A percentile compares a stretch with the other conserved stretches of the same genome.
Conservation (phyloP, 2,329 filamentous ascomycete genomes). For the Trichoderma brevicompactum region DNA sequence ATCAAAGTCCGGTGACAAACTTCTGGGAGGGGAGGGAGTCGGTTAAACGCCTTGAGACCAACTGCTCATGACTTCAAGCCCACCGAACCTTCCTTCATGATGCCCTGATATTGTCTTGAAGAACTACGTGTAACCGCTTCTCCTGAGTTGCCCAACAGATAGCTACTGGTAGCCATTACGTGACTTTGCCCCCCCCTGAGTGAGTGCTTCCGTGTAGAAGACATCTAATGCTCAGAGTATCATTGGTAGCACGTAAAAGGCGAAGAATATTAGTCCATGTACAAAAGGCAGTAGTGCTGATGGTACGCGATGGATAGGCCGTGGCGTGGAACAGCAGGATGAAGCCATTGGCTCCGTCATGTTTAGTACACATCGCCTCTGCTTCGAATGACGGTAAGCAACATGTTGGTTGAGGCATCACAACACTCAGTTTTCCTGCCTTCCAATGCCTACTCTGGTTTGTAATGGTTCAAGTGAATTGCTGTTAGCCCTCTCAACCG, state of each 20-base stretch:
- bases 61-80: too few relatives aligned
- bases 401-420: background rate
- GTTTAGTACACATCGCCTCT: background rate
- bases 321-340: background rate
- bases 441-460: background rate
- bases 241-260: too few relatives aligned
- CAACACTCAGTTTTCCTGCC: background rate
- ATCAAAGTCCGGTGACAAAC: too few relatives aligned
- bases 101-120: background rate
- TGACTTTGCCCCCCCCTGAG: constrained; percentile 1
- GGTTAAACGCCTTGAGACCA: too few relatives aligned
- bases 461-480: background rate
- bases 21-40: too few relatives aligned
- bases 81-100: background rate
- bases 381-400: background rate
- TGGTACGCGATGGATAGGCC: background rate
- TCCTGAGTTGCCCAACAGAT: constrained; percentile 5
- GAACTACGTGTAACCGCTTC: background rate
- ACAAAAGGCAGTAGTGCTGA: background rate
- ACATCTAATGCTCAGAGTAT: background rate
- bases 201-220: background rate
- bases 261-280: too few relatives aligned
- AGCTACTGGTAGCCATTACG: background rate
- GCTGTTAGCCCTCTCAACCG: background rate
- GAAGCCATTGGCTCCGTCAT: background rate